Conservation (phyloP, 371 early-diverging fungal species). For the Mucor lusitanicus region DNA sequence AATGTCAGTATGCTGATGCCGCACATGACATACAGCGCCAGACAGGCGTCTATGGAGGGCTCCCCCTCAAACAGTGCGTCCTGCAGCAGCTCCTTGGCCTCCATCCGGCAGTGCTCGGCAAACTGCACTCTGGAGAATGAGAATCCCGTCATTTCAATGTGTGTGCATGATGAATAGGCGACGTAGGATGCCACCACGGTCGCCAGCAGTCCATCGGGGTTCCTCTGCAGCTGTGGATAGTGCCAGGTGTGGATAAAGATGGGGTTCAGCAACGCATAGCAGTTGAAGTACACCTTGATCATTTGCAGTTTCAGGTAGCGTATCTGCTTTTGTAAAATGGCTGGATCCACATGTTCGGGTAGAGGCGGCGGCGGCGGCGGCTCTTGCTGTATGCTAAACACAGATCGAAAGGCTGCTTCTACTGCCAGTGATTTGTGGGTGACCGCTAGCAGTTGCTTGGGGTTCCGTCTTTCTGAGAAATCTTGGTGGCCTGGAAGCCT, state of each 20-base stretch:
- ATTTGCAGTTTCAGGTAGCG: conserved; percentile 4
- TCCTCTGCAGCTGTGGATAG: conserved; percentile 10
- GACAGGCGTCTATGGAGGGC: conserved; percentile 22
- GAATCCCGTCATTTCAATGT: conserved; percentile 13
- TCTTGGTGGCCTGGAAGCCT: background rate
- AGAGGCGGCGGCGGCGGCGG: background rate
- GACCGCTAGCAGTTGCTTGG: background rate
- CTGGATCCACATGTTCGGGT: background rate
- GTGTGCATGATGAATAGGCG: conserved; percentile 24
- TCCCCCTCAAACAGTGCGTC: conserved; percentile 29
- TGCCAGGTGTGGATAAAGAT: conserved; percentile 25
- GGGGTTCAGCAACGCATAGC: conserved; percentile 18
- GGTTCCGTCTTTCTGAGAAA: background rate
- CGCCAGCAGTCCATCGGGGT: conserved; percentile 24
- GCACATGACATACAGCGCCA: conserved; percentile 19
- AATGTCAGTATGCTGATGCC: conserved; percentile 8
- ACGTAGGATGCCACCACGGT: conserved; percentile 20
- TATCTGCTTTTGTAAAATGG: background rate
- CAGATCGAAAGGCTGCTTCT: background rate
- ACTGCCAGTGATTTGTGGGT: conserved; percentile 6
- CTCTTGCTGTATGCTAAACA: background rate
- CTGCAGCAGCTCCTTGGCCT: conserved; percentile 21
- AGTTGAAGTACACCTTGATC: conserved; percentile 28
- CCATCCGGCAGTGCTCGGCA: conserved; percentile 14
- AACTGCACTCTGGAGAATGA: conserved; percentile 17